These are phyloP conservation scores for Malassezia nana DNA, from an alignment of 1,284 basidiomycete genomes.

Conservation along the genomic window DNA sequence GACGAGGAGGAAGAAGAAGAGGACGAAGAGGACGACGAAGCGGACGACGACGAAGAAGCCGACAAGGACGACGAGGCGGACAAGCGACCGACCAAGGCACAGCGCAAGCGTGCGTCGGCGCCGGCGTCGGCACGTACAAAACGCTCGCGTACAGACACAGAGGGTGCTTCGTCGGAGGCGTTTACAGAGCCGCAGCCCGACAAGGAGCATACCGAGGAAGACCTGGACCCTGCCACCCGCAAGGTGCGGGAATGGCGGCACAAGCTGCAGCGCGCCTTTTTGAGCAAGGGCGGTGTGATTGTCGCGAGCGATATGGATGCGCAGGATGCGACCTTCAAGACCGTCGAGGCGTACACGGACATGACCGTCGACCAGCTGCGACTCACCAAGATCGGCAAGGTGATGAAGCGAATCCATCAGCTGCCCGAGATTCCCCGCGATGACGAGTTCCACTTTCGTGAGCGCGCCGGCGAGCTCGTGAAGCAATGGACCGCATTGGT, in stretches of 20 bases:
- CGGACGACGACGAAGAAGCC: constrained; percentile 54
- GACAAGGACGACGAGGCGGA: constrained; percentile 53
- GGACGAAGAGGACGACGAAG: constrained; percentile 59
- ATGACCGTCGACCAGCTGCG: constrained; percentile 73
- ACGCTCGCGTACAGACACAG: background rate
- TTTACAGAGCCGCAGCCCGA: constrained; percentile 47
- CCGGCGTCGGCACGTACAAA: background rate
- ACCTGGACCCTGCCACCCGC: constrained; percentile 56
- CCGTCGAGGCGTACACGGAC: constrained; percentile 67
- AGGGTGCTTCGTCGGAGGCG: background rate
- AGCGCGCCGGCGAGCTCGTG: constrained; percentile 55
- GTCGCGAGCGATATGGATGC: constrained; percentile 47
- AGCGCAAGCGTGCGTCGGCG: constrained; percentile 53
- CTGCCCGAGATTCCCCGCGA: constrained; percentile 65
- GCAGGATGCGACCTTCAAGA: constrained; percentile 67
- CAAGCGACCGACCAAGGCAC: constrained; percentile 47
- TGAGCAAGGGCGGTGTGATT: constrained; percentile 54
- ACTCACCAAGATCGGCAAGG: constrained; percentile 93
- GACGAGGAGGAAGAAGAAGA: constrained; percentile 51
- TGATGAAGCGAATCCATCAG: constrained; percentile 84
- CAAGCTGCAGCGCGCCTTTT: constrained; percentile 77
- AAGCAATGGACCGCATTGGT: constrained; percentile 44
- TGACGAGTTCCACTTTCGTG: constrained; percentile 73
- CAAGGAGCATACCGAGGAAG: constrained; percentile 51
- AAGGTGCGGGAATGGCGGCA: constrained; percentile 64